Evolutionary conservation across 1,284 basidiomycete genomes (phyloP).

Genomic region (Heimioporus retisporus): DNA sequence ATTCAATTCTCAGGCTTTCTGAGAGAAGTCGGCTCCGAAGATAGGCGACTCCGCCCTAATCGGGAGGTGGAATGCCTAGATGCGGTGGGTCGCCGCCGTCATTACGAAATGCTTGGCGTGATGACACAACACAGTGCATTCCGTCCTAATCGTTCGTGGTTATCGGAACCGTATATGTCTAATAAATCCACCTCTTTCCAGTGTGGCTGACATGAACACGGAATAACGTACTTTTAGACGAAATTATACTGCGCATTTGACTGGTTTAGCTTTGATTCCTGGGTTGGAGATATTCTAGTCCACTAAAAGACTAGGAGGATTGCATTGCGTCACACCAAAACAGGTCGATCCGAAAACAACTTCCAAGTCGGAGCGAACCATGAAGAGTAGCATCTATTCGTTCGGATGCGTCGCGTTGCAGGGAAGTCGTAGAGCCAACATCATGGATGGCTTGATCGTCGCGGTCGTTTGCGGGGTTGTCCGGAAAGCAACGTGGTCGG

Average conservation of each 20-base stretch:
- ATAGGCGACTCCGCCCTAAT: too few relatives aligned
- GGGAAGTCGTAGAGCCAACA: background rate
- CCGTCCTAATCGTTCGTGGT: background rate
- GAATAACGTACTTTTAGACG: background rate
- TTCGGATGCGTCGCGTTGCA: background rate
- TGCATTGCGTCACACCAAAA: background rate
- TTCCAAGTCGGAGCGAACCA: too few relatives aligned
- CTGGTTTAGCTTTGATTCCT: background rate
- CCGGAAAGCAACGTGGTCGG: background rate
- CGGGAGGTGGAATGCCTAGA: too few relatives aligned
- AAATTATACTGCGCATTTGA: background rate
- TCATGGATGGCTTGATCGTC: background rate
- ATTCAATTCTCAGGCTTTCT: too few relatives aligned
- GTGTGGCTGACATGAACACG: background rate
- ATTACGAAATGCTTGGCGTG: background rate
- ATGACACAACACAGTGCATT: background rate
- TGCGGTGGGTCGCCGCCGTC: background rate
- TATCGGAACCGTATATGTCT: background rate
- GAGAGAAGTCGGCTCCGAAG: too few relatives aligned
- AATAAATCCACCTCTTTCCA: too few relatives aligned
- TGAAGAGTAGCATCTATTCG: background rate
- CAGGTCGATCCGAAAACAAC: background rate
- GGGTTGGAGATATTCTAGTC: background rate
- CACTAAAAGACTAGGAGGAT: too few relatives aligned
- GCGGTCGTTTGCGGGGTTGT: background rate